Percentiles rank a stretch among this genome's conserved stretches.
Evolutionary conservation across 1,284 basidiomycete species (phyloP).

Genomic region (Peniophora sp.): DNA sequence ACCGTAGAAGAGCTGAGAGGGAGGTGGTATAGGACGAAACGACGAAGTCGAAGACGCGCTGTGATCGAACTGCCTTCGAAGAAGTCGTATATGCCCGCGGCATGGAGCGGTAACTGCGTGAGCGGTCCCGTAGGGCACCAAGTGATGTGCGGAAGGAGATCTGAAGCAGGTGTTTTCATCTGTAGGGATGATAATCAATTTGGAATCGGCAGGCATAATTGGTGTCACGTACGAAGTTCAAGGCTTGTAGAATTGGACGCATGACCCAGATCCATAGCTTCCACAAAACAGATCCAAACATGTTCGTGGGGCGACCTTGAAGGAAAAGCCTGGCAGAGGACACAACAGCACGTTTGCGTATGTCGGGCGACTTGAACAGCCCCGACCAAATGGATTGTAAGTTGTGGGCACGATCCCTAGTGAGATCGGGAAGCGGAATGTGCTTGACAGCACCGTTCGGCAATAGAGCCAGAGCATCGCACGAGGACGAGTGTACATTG

Average conservation of each 20-base stretch:
- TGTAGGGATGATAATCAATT: not conserved
- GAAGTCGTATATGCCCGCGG: not conserved
- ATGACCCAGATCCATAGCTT: not conserved
- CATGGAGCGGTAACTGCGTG: not conserved
- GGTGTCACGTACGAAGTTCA: not conserved
- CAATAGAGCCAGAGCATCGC: not conserved
- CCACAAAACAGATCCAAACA: not conserved
- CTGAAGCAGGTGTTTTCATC: not conserved
- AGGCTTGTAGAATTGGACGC: not conserved
- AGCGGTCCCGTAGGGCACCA: not conserved
- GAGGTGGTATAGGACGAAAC: not conserved
- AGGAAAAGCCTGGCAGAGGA: not conserved
- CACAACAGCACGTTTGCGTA: not conserved
- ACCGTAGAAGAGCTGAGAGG: not conserved
- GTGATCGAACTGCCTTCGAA: not conserved
- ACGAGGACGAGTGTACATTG: not conserved
- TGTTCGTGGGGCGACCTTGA: not conserved
- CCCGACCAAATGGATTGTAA: not conserved
- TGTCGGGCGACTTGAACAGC: not conserved
- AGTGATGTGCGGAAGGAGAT: not conserved
- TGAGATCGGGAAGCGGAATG: slow-evolving; percentile 15
- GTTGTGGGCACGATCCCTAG: slow-evolving; percentile 6
- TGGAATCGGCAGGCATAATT: not conserved
- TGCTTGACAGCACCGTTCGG: not conserved
- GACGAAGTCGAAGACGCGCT: slow-evolving; percentile 7